phyloP scores from a whole-genome alignment of 2,329 filamentous ascomycete species.

The Epichloe aotearoae region DNA sequence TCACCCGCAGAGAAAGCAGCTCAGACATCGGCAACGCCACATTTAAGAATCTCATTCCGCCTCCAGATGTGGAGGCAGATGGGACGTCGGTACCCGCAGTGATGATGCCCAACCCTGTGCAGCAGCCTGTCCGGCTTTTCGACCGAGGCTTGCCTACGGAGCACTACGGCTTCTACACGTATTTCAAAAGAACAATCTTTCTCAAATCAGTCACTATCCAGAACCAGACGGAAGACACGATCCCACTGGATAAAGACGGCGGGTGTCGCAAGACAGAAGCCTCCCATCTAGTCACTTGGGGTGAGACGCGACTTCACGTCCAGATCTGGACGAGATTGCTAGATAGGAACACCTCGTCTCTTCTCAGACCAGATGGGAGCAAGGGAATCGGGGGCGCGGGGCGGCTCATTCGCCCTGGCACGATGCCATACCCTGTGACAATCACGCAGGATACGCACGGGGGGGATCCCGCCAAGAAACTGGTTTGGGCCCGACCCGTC shows the following conservation, averaged over 20 bases:
- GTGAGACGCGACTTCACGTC: conserved; percentile 48
- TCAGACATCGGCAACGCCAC: conserved; percentile 12
- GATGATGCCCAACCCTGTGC: conserved; percentile 54
- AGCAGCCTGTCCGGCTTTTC: conserved; percentile 74
- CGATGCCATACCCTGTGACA: conserved; percentile 51
- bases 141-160: conserved; percentile 70
- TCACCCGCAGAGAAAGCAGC: conserved; percentile 12
- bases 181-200: conserved; percentile 81
- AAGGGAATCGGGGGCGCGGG: conserved; percentile 14
- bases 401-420: conserved; percentile 34
- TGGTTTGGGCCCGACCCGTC: conserved; percentile 40
- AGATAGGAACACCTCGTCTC: conserved; percentile 29
- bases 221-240: conserved; percentile 29
- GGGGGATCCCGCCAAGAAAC: conserved; percentile 35
- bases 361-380: conserved; percentile 17
- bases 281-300: conserved; percentile 42
- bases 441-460: conserved; percentile 50
- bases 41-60: conserved; percentile 39
- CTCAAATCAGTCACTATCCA: conserved; percentile 45
- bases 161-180: conserved; percentile 89
- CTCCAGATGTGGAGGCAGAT: conserved; percentile 49
- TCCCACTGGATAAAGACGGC: conserved; percentile 39
- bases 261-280: conserved; percentile 41
- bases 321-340: conserved; percentile 48
- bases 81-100: conserved; percentile 60